These are phyloP conservation scores for Sphagnum magellanicum DNA, from an alignment of 228 moss, liverwort and hornwort genomes.

Conservation along the genomic window DNA sequence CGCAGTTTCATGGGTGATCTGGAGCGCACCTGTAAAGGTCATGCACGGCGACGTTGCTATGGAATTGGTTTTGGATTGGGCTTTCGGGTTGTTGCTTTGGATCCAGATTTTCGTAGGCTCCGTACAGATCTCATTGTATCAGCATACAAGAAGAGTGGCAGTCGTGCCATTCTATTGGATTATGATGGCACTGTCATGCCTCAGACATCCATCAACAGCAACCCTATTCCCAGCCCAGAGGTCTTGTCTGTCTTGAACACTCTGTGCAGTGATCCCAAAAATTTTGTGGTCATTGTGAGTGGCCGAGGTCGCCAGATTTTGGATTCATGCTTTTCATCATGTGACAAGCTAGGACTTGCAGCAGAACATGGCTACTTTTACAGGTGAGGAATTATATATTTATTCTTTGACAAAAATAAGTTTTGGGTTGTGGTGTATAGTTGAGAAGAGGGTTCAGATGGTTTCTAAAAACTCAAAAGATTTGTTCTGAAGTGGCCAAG, in stretches of 20 bases:
- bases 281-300: conserved; percentile 53
- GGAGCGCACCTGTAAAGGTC: conserved; percentile 52
- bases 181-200: conserved; percentile 60
- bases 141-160: conserved; percentile 41
- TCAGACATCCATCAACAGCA: conserved; percentile 46
- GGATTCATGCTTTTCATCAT: conserved; percentile 41
- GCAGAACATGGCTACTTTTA: conserved; percentile 64
- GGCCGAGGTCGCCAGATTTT: conserved; percentile 38
- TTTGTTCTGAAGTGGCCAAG: no score
- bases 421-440: no score
- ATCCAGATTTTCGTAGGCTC: conserved; percentile 52
- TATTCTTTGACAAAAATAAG: no score
- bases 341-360: conserved; percentile 44
- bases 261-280: conserved; percentile 46
- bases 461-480: no score
- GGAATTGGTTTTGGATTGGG: conserved; percentile 52
- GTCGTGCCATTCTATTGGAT: conserved; percentile 50
- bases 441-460: no score
- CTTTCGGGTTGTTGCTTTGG: conserved; percentile 49
- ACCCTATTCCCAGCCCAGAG: conserved; percentile 41
- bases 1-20: conserved; percentile 57
- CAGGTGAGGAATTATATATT: conserved; percentile 16
- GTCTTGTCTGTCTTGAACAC: conserved; percentile 45
- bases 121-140: conserved; percentile 54
- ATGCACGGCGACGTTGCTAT: conserved; percentile 45